Conservation (phyloP, 2,329 filamentous ascomycete species). For the Tolypocladium endophyticum region DNA sequence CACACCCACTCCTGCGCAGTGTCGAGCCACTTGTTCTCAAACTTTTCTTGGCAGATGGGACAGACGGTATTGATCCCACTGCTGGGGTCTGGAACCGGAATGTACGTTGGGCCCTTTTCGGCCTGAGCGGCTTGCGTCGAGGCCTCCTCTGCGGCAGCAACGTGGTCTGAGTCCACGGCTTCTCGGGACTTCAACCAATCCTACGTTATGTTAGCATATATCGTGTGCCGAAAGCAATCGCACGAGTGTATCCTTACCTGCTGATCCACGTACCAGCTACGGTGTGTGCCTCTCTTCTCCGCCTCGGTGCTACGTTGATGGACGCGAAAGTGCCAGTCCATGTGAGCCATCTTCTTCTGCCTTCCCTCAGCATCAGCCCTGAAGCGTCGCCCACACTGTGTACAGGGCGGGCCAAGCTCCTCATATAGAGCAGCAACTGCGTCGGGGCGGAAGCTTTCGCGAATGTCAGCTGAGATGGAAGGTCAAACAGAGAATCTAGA, state of each 20-base stretch:
- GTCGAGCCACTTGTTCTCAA: constrained; percentile 85
- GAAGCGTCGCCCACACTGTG: constrained; percentile 85
- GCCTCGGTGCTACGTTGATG: constrained; percentile 82
- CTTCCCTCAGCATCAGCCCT: constrained; percentile 65
- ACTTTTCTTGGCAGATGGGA: constrained; percentile 91
- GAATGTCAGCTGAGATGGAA: constrained; percentile 5
- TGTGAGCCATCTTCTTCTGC: constrained; percentile 78
- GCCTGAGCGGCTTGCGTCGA: constrained; percentile 23
- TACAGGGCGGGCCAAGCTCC: constrained; percentile 74
- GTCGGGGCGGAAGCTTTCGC: constrained; percentile 57
- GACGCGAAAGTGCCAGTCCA: constrained; percentile 97
- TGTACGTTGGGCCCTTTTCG: constrained; percentile 49
- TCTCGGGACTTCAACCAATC: constrained; percentile 89
- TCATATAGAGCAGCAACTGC: constrained; percentile 69
- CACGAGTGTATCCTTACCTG: constrained; percentile 42
- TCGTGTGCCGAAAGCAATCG: background rate
- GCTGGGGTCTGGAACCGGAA: constrained; percentile 73
- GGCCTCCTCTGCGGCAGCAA: constrained; percentile 20
- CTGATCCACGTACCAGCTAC: constrained; percentile 92
- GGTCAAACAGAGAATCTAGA: background rate
- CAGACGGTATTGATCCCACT: constrained; percentile 68
- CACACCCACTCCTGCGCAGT: constrained; percentile 95
- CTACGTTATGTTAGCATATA: constrained; percentile 30
- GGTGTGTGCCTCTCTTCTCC: constrained; percentile 75
- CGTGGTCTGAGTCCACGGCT: constrained; percentile 55